Base-by-base conservation (phyloP, 139 green algal genomes). In the Dunaliella primolecta region DNA sequence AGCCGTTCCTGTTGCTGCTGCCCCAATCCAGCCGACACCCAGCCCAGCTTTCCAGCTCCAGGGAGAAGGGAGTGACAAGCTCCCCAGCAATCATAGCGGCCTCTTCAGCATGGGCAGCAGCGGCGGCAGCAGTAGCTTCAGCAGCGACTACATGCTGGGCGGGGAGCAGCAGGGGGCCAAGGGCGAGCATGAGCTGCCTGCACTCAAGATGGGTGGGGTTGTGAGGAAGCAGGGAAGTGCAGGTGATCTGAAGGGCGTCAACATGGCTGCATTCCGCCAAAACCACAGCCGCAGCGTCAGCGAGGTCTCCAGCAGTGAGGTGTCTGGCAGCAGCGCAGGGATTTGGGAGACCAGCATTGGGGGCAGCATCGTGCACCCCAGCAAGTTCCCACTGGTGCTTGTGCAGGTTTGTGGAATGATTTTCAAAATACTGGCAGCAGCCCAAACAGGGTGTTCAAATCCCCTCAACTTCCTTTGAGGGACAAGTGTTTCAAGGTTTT, bases 321-420 rank as follows among this genome's bases (percentile, higher is more conserved):
- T 21, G 15, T 32, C 27, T 15, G 29, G 71, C 15, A 32, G 71
- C 27, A 32, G 71, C 71, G 29, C 27, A 15, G 71, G 71, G 21
- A 77, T 77, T 31, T 35, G 71, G 27, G 27, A 35, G 71, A 7
- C 15, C 71, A 21, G 21, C 71, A 77, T 31, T 21, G 21, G 11
- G 25, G 71, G 71, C 46, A 15, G 46, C 46, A 7, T 64, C 15
- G 46, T 21, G 30, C 75, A 38, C 15, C 30, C 75, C 30, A 37
- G 30, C n/a, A 34, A 80, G 71, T 92, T 89, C 75, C 92, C 92
- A 35, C 94, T 92, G 87, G 96, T 99, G n/a, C 93, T 96, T 11
- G 91, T 99, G 30, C 96, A 82, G 78, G 78, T 71, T 3, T 30
- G 75, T 77, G 71, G n/a, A n/a, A n/a, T n/a, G n/a, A n/a, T n/a